phyloP scores from a whole-genome alignment of 2,329 filamentous ascomycete genomes.

The Microsporum audouinii region DNA sequence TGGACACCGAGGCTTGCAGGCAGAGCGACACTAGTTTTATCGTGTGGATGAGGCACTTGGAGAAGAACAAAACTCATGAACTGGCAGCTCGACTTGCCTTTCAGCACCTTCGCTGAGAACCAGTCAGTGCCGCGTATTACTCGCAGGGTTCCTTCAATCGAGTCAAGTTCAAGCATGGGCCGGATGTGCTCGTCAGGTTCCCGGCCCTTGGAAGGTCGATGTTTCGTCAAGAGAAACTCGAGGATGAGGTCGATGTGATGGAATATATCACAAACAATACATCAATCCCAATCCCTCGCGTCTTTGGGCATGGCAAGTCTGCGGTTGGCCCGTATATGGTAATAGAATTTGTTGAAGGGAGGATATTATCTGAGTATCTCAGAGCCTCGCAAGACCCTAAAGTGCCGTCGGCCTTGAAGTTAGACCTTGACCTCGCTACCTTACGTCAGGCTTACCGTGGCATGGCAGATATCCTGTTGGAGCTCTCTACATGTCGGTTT shows the following conservation, averaged over 20 bases:
- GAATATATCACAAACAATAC: slow-evolving; percentile 18
- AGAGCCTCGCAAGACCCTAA: slow-evolving; percentile 12
- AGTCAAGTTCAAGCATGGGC: slow-evolving; percentile 14
- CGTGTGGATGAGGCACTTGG: slow-evolving; percentile 5
- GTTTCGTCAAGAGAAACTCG: slow-evolving; percentile 14
- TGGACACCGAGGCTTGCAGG: slow-evolving; percentile 5
- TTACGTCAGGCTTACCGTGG: slow-evolving; percentile 13
- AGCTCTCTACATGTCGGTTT: slow-evolving; percentile 14
- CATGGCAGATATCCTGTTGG: slow-evolving; percentile 15
- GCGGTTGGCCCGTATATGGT: slow-evolving; percentile 20
- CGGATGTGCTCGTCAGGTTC: slow-evolving; percentile 14
- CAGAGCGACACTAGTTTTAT: slow-evolving; percentile 7
- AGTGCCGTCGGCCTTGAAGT: slow-evolving; percentile 8
- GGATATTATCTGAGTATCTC: slow-evolving; percentile 17
- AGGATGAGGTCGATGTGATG: slow-evolving; percentile 12
- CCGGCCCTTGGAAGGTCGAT: slow-evolving; percentile 11
- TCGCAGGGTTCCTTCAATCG: slow-evolving; percentile 14
- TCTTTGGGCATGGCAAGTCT: slow-evolving; percentile 17
- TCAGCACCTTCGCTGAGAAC: slow-evolving; percentile 3
- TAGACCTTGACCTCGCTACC: slow-evolving; percentile 6
- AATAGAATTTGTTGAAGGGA: slow-evolving; percentile 20
- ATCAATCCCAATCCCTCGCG: slow-evolving; percentile 18
- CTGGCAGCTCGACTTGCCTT: slow-evolving; percentile 5
- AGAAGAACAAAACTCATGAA: neutral
- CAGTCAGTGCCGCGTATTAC: neutral